phyloP scores from a whole-genome alignment of 768 basidiomycete genomes.

The Macrocybe gigantea region DNA sequence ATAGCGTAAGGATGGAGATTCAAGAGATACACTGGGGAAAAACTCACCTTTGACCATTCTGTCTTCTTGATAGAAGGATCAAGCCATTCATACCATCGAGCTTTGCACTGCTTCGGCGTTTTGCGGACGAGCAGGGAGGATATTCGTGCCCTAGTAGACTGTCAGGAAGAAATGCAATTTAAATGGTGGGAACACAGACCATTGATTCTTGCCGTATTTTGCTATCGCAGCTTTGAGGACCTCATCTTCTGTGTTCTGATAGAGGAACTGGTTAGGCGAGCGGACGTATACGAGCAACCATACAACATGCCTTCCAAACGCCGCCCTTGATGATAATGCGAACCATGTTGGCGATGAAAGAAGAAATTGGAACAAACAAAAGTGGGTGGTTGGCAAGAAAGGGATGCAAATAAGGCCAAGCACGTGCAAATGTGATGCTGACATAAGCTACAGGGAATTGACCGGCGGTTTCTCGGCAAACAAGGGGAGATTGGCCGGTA shows the following conservation, averaged over 20 bases:
- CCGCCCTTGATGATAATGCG: slow-evolving; percentile 92
- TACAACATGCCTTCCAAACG: slow-evolving; percentile 67
- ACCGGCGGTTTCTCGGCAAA: too few relatives aligned
- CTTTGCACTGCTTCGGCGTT: slow-evolving; percentile 99
- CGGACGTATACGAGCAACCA: not conserved
- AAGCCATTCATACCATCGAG: slow-evolving; percentile 98
- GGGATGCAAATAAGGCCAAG: too few relatives aligned
- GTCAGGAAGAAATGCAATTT: slow-evolving; percentile 2
- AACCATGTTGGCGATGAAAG: slow-evolving; percentile 46
- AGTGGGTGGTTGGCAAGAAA: too few relatives aligned
- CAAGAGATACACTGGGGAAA: not conserved
- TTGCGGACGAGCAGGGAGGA: slow-evolving; percentile 96
- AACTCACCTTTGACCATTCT: slow-evolving; percentile 92
- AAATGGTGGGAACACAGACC: slow-evolving; percentile 33
- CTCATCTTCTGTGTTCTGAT: slow-evolving; percentile 92
- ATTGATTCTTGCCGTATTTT: slow-evolving; percentile 96
- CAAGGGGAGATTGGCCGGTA: too few relatives aligned
- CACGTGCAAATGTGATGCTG: too few relatives aligned
- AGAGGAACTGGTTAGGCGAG: not conserved
- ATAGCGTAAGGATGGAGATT: slow-evolving; percentile 1
- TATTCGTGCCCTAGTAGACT: slow-evolving; percentile 77
- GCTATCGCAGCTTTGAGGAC: slow-evolving; percentile 98
- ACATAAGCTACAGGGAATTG: too few relatives aligned
- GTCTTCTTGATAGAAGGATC: slow-evolving; percentile 99
- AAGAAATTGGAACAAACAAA: not conserved